These are phyloP conservation scores for Oidiodendron maius DNA, from an alignment of 495 filamentous ascomycete genomes.

Conservation along the genomic window DNA sequence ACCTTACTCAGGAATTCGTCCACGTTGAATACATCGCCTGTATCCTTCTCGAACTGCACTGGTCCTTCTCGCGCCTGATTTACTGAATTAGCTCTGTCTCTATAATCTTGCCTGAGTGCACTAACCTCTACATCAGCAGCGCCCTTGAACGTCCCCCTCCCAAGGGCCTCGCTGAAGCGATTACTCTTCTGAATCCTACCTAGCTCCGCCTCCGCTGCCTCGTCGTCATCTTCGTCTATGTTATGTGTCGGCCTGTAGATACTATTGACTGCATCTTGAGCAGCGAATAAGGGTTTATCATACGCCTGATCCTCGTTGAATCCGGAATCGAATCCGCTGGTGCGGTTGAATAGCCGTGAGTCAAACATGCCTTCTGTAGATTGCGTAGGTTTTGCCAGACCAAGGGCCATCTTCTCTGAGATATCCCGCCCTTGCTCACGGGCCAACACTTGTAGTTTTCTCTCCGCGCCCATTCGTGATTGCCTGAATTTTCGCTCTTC, in stretches of 20 bases:
- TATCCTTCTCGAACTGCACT: constrained; percentile 97
- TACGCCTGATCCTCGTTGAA: constrained; percentile 98
- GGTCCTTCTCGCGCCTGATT: constrained; percentile 72
- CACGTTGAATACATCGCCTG: constrained; percentile 81
- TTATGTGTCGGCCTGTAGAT: constrained; percentile 83
- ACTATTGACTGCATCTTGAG: constrained; percentile 89
- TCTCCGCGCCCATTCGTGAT: constrained; percentile 91
- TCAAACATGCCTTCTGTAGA: constrained; percentile 93
- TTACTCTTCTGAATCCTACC: constrained; percentile 77
- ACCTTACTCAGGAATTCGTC: constrained; percentile 87
- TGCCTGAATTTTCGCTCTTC: constrained; percentile 86
- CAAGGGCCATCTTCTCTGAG: constrained; percentile 93
- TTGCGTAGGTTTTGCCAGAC: constrained; percentile 90
- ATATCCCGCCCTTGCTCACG: constrained; percentile 96
- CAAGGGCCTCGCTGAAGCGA: constrained; percentile 73
- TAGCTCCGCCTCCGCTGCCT: constrained; percentile 74
- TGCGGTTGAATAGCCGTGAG: constrained; percentile 91
- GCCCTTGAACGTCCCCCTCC: constrained; percentile 88
- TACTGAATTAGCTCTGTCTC: constrained; percentile 20
- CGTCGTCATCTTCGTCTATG: constrained; percentile 69
- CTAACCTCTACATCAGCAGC: constrained; percentile 79
- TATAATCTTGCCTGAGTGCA: constrained; percentile 3
- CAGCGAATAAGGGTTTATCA: constrained; percentile 95
- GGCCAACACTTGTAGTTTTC: constrained; percentile 83
- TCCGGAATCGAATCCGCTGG: constrained; percentile 76